These are phyloP conservation scores for Boletus huronensis DNA, from an alignment of 768 basidiomycete genomes.

Conservation along the genomic window DNA sequence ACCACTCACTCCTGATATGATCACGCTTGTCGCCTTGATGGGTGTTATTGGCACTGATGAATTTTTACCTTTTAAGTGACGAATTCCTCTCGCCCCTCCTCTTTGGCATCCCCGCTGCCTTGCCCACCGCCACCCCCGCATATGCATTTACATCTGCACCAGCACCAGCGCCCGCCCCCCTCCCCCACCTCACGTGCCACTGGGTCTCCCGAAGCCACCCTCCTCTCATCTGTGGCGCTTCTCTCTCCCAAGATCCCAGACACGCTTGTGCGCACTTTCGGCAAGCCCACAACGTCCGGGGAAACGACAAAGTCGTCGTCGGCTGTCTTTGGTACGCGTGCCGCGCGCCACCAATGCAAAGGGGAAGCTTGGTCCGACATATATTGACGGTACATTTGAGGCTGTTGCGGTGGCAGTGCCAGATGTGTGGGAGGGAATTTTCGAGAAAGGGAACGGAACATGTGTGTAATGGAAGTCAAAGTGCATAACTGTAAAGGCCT, in stretches of 20 bases:
- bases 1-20: background rate
- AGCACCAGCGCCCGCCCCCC: background rate
- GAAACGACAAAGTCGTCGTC: conserved; percentile 15
- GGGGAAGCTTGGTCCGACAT: conserved; percentile 19
- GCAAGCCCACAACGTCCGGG: conserved; percentile 12
- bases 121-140: background rate
- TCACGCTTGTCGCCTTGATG: background rate
- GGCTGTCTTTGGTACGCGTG: conserved; percentile 13
- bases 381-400: conserved; percentile 16
- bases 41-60: background rate
- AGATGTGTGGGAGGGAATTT: conserved; percentile 11
- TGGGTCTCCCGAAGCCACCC: conserved; percentile 5
- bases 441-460: conserved; percentile 19
- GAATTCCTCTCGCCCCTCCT: conserved; percentile 15
- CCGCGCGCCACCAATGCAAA: conserved; percentile 18
- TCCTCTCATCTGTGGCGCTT: conserved; percentile 5
- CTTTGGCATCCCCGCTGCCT: background rate
- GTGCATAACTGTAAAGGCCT: background rate
- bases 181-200: conserved; percentile 1
- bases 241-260: conserved; percentile 8
- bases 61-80: conserved; percentile 3
- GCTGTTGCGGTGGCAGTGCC: conserved; percentile 17
- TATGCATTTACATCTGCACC: background rate
- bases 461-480: background rate
- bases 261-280: conserved; percentile 13